Conservation (phyloP, 106 monocot genomes). For the Dendrobium huoshanense region DNA sequence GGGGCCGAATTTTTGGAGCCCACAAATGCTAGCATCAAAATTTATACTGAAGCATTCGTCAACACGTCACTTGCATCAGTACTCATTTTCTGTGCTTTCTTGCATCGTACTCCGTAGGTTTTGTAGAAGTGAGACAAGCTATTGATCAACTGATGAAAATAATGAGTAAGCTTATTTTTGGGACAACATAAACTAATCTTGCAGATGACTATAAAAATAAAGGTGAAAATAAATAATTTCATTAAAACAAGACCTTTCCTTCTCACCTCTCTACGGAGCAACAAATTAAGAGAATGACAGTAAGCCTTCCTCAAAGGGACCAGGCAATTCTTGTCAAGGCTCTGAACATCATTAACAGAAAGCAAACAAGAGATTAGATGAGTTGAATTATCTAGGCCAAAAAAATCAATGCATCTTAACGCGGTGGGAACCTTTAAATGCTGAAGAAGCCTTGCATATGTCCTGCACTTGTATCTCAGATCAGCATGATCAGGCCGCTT, state of each 20-base stretch:
- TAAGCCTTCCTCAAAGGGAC: slow-evolving; percentile 93
- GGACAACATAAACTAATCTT: background rate
- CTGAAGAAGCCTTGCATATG: slow-evolving; percentile 92
- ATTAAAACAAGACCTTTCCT: background rate
- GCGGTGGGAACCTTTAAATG: slow-evolving; percentile 76
- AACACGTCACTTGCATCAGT: background rate
- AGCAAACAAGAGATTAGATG: background rate
- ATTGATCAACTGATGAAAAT: background rate
- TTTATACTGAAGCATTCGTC: background rate
- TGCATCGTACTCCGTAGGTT: background rate
- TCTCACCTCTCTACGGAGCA: slow-evolving; percentile 94
- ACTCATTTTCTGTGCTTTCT: background rate
- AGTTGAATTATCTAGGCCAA: background rate
- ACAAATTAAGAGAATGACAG: slow-evolving; percentile 87
- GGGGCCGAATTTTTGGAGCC: no score
- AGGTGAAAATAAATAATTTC: background rate
- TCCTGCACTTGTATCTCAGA: slow-evolving; percentile 94
- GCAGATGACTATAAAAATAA: background rate
- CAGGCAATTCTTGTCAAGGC: slow-evolving; percentile 91
- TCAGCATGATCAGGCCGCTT: slow-evolving; percentile 99
- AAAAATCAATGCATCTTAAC: background rate
- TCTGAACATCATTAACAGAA: slow-evolving; percentile 37
- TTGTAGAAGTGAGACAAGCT: background rate
- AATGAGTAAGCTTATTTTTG: background rate
- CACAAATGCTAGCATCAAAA: background rate